Evolutionary conservation across 805 yeast species (phyloP).

Genomic region (Helenozyma baotianmanensis): DNA sequence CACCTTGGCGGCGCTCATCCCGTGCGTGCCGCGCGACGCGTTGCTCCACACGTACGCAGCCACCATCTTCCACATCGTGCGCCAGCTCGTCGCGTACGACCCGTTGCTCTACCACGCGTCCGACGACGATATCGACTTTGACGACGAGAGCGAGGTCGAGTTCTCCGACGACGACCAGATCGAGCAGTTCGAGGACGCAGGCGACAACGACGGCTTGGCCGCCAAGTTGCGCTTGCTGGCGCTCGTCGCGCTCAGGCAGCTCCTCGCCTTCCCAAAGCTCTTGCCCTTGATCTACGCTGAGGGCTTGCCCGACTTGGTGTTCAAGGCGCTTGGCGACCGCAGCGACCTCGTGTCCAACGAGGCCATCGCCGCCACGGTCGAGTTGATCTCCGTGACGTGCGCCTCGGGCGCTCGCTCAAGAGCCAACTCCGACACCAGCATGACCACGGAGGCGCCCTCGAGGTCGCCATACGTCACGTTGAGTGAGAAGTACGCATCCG

Average conservation of each 20-base stretch:
- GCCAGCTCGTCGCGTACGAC: constrained; percentile 25
- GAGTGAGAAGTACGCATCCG: constrained; percentile 4
- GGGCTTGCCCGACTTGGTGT: constrained; percentile 24
- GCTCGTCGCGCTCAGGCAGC: constrained; percentile 35
- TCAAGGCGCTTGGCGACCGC: constrained; percentile 36
- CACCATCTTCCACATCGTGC: constrained; percentile 15
- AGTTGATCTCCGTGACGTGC: constrained; percentile 30
- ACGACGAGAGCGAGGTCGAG: constrained; percentile 25
- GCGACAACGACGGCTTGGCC: constrained; percentile 40
- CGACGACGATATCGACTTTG: constrained; percentile 28
- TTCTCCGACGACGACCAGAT: constrained; percentile 37
- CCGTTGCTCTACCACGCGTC: constrained; percentile 20
- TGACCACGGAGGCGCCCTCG: constrained; percentile 20
- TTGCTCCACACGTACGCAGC: constrained; percentile 8
- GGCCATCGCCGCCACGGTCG: constrained; percentile 41
- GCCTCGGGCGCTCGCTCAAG: constrained; percentile 1
- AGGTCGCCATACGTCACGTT: constrained; percentile 1
- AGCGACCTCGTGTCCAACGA: constrained; percentile 50
- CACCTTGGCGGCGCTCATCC: constrained; percentile 33
- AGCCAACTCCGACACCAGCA: constrained; percentile 36
- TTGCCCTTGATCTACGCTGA: constrained; percentile 31
- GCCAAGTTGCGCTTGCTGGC: constrained; percentile 63
- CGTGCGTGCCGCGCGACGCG: constrained; percentile 11
- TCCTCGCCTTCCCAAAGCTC: constrained; percentile 35
- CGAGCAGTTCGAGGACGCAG: constrained; percentile 34